Percentiles rank a stretch among this genome's conserved stretches.
These are phyloP conservation scores for Asclepias syriaca DNA, from an alignment of 257 asterid species.

Conservation along the genomic window DNA sequence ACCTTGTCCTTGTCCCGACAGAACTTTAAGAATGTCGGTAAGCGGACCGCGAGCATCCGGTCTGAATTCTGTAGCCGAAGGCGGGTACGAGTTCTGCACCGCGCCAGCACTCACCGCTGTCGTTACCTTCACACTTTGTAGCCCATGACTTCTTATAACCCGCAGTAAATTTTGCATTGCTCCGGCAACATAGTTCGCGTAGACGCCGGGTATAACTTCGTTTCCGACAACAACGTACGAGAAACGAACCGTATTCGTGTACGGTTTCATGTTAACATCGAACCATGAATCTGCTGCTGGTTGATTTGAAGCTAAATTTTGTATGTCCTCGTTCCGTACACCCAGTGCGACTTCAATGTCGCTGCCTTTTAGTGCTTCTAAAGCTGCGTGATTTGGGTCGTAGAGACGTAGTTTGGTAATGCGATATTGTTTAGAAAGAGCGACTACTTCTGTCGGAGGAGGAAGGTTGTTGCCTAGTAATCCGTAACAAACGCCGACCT, in stretches of 20 bases:
- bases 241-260: conserved; percentile 10
- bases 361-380: conserved; percentile 26
- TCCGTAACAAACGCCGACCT: conserved; percentile 39
- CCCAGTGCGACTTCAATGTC: conserved; percentile 29
- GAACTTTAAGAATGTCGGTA: not conserved
- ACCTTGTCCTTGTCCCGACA: not conserved
- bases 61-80: not conserved
- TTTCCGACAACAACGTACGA: conserved; percentile 35
- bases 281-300: conserved; percentile 34
- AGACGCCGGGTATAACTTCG: conserved; percentile 16
- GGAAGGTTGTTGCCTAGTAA: conserved; percentile 31
- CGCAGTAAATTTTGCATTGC: not conserved
- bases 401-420: conserved; percentile 26
- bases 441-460: conserved; percentile 19
- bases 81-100: not conserved
- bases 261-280: conserved; percentile 13
- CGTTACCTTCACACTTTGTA: not conserved
- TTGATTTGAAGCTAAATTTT: conserved; percentile 12
- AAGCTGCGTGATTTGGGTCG: conserved; percentile 28
- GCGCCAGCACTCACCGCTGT: not conserved
- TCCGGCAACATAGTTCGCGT: not conserved
- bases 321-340: conserved; percentile 23
- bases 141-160: not conserved
- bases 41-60: not conserved
- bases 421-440: conserved; percentile 26